Conservation (phyloP, 441 rosid species). For the Sinapis alba region DNA sequence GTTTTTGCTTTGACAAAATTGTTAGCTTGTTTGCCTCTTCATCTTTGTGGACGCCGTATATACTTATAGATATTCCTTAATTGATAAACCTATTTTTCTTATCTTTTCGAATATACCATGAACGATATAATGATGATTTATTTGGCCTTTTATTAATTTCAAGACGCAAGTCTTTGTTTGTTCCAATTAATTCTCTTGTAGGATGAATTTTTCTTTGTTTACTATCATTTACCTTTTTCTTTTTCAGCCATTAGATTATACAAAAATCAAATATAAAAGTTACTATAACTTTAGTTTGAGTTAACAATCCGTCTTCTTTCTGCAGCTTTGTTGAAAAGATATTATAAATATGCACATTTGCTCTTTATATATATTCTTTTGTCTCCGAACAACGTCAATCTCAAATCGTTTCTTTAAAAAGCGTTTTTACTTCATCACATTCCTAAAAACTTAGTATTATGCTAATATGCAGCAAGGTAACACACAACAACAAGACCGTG, state of each 20-base stretch:
- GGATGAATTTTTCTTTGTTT: not conserved
- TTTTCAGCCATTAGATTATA: not conserved
- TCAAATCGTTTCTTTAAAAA: not conserved
- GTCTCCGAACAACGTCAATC: constrained; percentile 22
- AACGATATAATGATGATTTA: not conserved
- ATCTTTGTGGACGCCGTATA: constrained; percentile 38
- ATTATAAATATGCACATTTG: constrained; percentile 12
- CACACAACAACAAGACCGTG: constrained; percentile 41
- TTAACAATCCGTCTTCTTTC: constrained; percentile 24
- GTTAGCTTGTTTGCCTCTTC: constrained; percentile 35
- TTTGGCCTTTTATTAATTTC: not conserved
- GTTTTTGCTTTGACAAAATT: constrained; percentile 5
- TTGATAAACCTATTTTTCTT: constrained; percentile 8
- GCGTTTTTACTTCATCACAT: constrained; percentile 6
- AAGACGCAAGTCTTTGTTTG: constrained; percentile 8
- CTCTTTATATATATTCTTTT: constrained; percentile 1
- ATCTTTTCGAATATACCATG: constrained; percentile 52
- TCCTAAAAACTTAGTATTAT: not conserved
- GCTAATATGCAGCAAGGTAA: constrained; percentile 45
- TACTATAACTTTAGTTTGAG: constrained; percentile 17
- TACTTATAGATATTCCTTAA: constrained; percentile 45
- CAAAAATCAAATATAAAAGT: not conserved
- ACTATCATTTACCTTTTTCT: constrained; percentile 8
- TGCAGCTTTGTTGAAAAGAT: constrained; percentile 37
- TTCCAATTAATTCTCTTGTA: not conserved